Base-by-base conservation (phyloP, 495 filamentous ascomycete genomes). In the Jackrogersella minutella region DNA sequence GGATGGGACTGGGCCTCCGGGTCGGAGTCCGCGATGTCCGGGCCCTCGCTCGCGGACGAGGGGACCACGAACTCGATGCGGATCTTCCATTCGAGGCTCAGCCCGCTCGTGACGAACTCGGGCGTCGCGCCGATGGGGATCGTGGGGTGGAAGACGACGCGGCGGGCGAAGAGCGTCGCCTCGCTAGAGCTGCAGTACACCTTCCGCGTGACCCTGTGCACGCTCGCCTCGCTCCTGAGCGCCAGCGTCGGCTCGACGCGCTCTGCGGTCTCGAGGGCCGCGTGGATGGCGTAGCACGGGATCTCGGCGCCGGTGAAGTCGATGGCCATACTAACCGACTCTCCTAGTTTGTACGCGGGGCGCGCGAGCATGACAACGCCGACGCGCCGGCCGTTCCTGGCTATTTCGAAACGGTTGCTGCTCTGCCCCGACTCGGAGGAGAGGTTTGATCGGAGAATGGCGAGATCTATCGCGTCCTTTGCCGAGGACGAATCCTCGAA, bases 381-480 rank as follows among this genome's bases (percentile, higher is more conserved):
- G 28, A 99, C 93, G 21, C 90, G 89, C 49, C 85, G 82, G 28
- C 93, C 92, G 72, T 92, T 91, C 6, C 96, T 90, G 4, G 94
- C 91, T 70, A 99, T 98, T 71, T 96, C 93, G 77, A 98, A 99
- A 28, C 92, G 87, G 74, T 93, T 97, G 22, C 89, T 83, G 69
- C 88, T 90, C 59, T 88, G 87, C 6, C 86, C 85, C 14, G 79
- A 77, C 47, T 85, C 81, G 1, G 77, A 75, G 0, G 85, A 78
- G 46, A 87, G 74, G 69, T 95, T 96, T 59, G 90, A 88, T 34
- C 84, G 80, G 5, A 97, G 83, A 73, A 97, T 95, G 13, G 94
- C 93, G 54, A 96, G 81, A 74, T 97, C 93, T 69, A 98, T 95
- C 4, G 91, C 88, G 70, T 97, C 92, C 72, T 91, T 96, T 56